phyloP scores from a whole-genome alignment of 805 yeast genomes.

The Lipomyces spencermartinsiae region DNA sequence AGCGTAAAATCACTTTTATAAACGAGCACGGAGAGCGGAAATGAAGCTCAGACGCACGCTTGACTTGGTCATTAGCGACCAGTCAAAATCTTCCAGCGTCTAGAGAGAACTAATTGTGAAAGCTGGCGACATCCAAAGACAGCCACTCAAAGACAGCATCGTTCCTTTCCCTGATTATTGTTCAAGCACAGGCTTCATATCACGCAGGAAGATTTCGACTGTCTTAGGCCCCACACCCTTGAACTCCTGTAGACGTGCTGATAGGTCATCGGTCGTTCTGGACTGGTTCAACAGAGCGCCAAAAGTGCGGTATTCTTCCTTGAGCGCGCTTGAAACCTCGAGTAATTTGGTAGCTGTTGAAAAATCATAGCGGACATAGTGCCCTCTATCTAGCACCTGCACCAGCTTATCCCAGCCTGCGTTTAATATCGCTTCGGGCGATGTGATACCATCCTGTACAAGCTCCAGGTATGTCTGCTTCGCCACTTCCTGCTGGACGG shows the following conservation, averaged over 20 bases:
- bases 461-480: conserved; percentile 4
- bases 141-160: neutral
- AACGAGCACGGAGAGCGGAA: too few species aligned
- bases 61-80: too few species aligned
- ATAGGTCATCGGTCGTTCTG: neutral
- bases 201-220: conserved; percentile 8
- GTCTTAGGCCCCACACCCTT: conserved; percentile 10
- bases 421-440: conserved; percentile 5
- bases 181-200: conserved; percentile 1
- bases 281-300: neutral
- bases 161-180: neutral
- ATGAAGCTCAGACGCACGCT: too few species aligned
- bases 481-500: conserved; percentile 8
- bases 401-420: conserved; percentile 11
- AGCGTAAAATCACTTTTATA: too few species aligned
- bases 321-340: conserved; percentile 2
- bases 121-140: neutral
- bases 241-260: conserved; percentile 4
- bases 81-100: neutral
- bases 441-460: conserved; percentile 7
- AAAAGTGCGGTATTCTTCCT: neutral
- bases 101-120: neutral
- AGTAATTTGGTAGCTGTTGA: conserved; percentile 4
- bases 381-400: neutral
- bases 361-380: conserved; percentile 7